These are phyloP conservation scores for Chlorella sp. DNA, from an alignment of 139 green algal species.

Conservation along the genomic window DNA sequence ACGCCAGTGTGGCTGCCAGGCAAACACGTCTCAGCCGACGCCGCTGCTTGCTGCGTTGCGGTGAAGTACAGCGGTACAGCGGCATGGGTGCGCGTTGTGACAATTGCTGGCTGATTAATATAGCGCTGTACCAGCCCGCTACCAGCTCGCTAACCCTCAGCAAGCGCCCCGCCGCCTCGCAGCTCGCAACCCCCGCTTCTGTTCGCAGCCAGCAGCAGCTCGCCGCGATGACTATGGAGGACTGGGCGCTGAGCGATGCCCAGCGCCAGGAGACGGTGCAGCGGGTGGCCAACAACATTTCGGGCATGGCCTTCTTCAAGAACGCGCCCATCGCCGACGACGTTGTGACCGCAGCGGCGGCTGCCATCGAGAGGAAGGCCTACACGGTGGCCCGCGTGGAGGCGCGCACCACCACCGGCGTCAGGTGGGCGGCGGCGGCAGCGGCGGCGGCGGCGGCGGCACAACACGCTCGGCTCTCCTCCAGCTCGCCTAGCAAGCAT, in stretches of 20 bases:
- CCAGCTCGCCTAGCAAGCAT: too few relatives aligned
- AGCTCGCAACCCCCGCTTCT: too few relatives aligned
- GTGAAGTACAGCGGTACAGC: too few relatives aligned
- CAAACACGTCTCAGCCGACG: neutral
- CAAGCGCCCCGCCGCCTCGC: too few relatives aligned
- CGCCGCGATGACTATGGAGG: constrained; percentile 24
- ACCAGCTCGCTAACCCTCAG: too few relatives aligned
- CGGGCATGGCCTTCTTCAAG: constrained; percentile 67
- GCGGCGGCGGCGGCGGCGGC: too few relatives aligned
- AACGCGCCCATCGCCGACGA: constrained; percentile 53
- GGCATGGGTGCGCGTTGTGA: too few relatives aligned
- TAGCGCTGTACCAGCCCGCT: too few relatives aligned
- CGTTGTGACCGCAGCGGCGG: constrained; percentile 48
- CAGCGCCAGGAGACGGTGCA: constrained; percentile 69
- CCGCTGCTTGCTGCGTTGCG: neutral
- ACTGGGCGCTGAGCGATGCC: constrained; percentile 65
- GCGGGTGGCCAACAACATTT: constrained; percentile 68
- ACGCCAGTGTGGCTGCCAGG: neutral
- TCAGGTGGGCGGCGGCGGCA: constrained; percentile 46
- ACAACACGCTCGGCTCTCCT: too few relatives aligned
- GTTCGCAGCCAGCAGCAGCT: too few relatives aligned
- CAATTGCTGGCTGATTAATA: too few relatives aligned
- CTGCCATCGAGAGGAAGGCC: constrained; percentile 76
- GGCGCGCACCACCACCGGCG: constrained; percentile 80
- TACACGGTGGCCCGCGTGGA: constrained; percentile 85